Evolutionary conservation across 768 basidiomycete genomes (phyloP), one percentile per base, ranked within the genome.

Genomic region (Mycena sanguinolenta): DNA sequence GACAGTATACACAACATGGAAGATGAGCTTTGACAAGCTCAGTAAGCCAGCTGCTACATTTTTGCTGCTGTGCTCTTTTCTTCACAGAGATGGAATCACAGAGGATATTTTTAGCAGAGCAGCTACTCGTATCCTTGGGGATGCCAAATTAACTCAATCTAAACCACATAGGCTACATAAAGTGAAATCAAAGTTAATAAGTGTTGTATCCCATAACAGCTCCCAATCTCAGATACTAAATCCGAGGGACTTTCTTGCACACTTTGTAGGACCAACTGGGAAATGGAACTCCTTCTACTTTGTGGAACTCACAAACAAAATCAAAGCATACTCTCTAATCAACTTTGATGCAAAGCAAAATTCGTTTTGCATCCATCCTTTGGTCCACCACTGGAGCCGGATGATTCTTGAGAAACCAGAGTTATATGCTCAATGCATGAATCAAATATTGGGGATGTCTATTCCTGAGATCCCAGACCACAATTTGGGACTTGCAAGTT

Each of bases 321-420:
- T n/a, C n/a, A n/a, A n/a, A n/a, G n/a, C n/a, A n/a, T n/a, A n/a
- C n/a, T n/a, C n/a, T n/a, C n/a, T n/a, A n/a, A n/a, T n/a, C n/a
- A n/a, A 54, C 9, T 54, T 54, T 28, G 46, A 57, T 21, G 3
- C 17, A 6, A 19, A 25, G 8, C 38, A 10, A 10, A 42, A 57
- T 4, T 14, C 38, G 25, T 55, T 64, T 21, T 38, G 38, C 10
- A 46, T 64, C 23, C 63, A 64, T 44, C 63, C 63, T 9, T 49
- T 64, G 17, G n/a, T 49, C 8, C 46, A 49, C 23, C 6, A 7
- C 6, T 49, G 46, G 46, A 25, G 46, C 23, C 21, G 46, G 23
- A 49, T n/a, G 3, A 49, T 13, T 4, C 21, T 49, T 7, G 14
- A 3, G n/a, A n/a, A 49, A 9, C 46, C 17, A 5, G n/a, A 49